phyloP scores from a whole-genome alignment of 2,329 filamentous ascomycete species.

The Calonectria henricotiae region DNA sequence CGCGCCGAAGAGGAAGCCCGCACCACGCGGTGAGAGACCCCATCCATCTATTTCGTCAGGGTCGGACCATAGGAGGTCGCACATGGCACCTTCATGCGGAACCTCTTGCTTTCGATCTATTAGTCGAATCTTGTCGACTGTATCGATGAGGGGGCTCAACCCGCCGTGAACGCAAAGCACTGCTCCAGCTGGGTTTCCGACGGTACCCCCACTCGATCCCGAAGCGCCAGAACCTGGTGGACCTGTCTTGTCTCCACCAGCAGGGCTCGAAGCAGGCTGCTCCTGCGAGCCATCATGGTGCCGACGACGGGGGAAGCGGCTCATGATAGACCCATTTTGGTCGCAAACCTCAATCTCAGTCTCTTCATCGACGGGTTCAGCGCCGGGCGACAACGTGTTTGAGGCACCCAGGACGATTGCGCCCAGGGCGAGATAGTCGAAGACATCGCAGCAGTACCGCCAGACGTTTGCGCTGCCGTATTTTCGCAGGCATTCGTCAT shows the following conservation, averaged over 20 bases:
- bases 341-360: conserved; percentile 96
- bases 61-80: conserved; percentile 97
- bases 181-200: conserved; percentile 82
- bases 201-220: conserved; percentile 75
- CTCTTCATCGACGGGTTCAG: conserved; percentile 76
- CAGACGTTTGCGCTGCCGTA: conserved; percentile 99
- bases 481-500: conserved; percentile 98
- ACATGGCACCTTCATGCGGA: conserved; percentile 98
- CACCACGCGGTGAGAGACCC: conserved; percentile 93
- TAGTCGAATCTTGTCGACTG: conserved; percentile 94
- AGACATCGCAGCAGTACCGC: conserved; percentile 99
- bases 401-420: conserved; percentile 93
- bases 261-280: conserved; percentile 50
- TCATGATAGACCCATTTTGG: conserved; percentile 84
- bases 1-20: conserved; percentile 94
- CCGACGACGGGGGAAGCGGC: conserved; percentile 75
- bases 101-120: conserved; percentile 98
- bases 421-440: conserved; percentile 94
- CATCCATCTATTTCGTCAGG: conserved; percentile 98
- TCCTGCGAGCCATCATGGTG: conserved; percentile 50
- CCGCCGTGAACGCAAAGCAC: conserved; percentile 97
- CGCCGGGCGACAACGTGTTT: conserved; percentile 70
- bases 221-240: conserved; percentile 87
- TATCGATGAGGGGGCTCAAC: conserved; percentile 91
- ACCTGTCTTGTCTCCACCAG: conserved; percentile 67